Evolutionary conservation across 2,329 filamentous ascomycete genomes (phyloP).

Genomic region (Fusarium longipes): DNA sequence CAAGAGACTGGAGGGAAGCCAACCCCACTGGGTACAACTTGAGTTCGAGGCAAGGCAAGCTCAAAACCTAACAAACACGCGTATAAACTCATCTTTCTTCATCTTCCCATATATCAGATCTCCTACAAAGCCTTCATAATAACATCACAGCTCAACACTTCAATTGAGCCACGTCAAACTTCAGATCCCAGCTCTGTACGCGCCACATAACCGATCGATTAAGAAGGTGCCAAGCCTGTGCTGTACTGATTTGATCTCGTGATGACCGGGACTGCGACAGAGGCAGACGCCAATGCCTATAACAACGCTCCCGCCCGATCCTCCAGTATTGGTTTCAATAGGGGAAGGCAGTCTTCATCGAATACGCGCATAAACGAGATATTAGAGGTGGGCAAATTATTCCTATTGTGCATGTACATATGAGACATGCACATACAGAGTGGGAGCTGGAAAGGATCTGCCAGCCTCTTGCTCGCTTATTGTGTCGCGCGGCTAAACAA

Average conservation of each 20-base stretch:
- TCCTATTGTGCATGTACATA: not conserved
- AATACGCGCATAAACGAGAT: constrained; percentile 59
- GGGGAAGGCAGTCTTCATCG: constrained; percentile 46
- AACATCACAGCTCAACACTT: not conserved
- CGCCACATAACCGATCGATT: constrained; percentile 2
- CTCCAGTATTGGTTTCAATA: constrained; percentile 38
- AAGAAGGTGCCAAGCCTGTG: constrained; percentile 4
- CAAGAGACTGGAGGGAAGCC: too few species aligned
- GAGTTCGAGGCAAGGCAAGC: not conserved
- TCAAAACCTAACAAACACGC: not conserved
- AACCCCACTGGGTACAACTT: constrained; percentile 14
- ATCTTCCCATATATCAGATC: not conserved
- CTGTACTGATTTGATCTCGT: not conserved
- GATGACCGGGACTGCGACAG: constrained; percentile 17
- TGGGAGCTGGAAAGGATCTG: not conserved
- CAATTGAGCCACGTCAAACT: not conserved
- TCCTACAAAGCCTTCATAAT: not conserved
- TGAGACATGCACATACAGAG: not conserved
- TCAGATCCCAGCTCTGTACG: not conserved
- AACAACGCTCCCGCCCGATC: constrained; percentile 21
- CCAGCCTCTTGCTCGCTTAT: not conserved
- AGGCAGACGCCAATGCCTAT: constrained; percentile 9
- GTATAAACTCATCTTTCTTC: not conserved
- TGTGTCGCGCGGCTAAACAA: not conserved
- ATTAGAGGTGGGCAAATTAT: constrained; percentile 55